These are phyloP conservation scores for Exobasidium cylindrosporum DNA, from an alignment of 1,284 basidiomycete genomes.

Conservation along the genomic window DNA sequence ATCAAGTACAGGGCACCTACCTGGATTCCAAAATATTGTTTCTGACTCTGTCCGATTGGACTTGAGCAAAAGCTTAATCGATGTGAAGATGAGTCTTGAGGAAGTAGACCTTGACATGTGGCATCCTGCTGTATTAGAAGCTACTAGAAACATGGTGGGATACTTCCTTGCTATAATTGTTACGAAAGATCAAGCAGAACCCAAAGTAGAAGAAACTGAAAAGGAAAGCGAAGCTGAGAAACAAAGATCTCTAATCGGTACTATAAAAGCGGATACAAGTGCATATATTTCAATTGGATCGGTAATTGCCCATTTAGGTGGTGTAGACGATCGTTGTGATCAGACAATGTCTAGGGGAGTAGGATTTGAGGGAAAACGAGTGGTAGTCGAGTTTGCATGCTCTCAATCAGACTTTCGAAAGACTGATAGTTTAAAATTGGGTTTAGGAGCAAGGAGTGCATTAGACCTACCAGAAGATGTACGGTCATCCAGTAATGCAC, in stretches of 20 bases:
- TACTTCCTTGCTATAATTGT: not conserved
- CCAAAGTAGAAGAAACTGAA: not conserved
- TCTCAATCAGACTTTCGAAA: conserved; percentile 19
- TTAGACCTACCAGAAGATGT: conserved; percentile 43
- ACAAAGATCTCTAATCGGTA: conserved; percentile 25
- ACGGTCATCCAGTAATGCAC: conserved; percentile 26
- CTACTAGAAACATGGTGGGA: not conserved
- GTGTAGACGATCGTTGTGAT: conserved; percentile 31
- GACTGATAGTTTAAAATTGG: conserved; percentile 17
- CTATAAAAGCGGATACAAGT: conserved; percentile 26
- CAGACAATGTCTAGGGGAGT: conserved; percentile 35
- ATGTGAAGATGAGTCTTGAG: conserved; percentile 32
- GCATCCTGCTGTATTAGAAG: conserved; percentile 29
- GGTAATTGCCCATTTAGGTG: conserved; percentile 35
- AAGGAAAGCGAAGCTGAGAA: not conserved
- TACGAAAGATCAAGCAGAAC: not conserved
- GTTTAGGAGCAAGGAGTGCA: conserved; percentile 36
- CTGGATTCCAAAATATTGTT: conserved; percentile 12
- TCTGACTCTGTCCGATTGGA: conserved; percentile 6
- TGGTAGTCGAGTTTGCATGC: conserved; percentile 34
- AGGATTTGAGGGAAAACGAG: conserved; percentile 37
- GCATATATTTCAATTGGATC: conserved; percentile 40
- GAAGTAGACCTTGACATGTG: conserved; percentile 44
- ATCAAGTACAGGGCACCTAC: not conserved
- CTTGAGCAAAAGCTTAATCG: conserved; percentile 8